Base-by-base conservation (phyloP, 345 rosid species). In the Sonneratia alba region DNA sequence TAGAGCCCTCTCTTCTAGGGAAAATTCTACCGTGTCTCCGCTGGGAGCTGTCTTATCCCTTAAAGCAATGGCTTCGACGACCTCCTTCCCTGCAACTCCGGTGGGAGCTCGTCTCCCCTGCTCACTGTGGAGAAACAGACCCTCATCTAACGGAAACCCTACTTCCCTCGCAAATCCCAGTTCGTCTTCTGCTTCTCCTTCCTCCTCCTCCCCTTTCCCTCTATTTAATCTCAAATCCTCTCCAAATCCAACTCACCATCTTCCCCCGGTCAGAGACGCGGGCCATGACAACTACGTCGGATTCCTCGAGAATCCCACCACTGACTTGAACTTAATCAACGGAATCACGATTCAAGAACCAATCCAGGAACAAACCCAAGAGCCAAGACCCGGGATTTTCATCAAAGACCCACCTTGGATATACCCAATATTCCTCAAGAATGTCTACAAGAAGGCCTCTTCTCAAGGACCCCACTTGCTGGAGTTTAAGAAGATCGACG, bases 391-490 rank as follows among this genome's bases (percentile, higher is more conserved):
- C 66, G 80, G 85, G 65, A 62, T 88, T 36, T 86, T 88, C 76
- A 74, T 86, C 75, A 88, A 83, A 72, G 91, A 89, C 81, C 89
- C 97, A 38, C 93, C 95, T 3, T 94, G 96, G 98, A 77, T 87
- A 78, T 85, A 92, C 47, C 78, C 96, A n/a, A 79, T 88, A 43
- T 84, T 88, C 75, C 70, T 85, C 5, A 89, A 86, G 77, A 90
- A 88, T 75, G 71, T 85, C 70, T 85, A 76, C 73, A 87, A 77
- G 75, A 77, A 73, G 75, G 77, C 81, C 57, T 51, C 78, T 68
- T 79, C 77, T 75, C 82, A 79, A 49, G 51, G 87, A 68, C 88
- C 70, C 55, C n/a, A 32, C 37, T 68, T 79, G 80, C 27, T 86
- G 67, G 87, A 88, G 82, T 72, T 70, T 6, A 77, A 79, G 22